Base-by-base conservation (phyloP, 2,329 filamentous ascomycete genomes). In the Lasiodiplodia gonubiensis region DNA sequence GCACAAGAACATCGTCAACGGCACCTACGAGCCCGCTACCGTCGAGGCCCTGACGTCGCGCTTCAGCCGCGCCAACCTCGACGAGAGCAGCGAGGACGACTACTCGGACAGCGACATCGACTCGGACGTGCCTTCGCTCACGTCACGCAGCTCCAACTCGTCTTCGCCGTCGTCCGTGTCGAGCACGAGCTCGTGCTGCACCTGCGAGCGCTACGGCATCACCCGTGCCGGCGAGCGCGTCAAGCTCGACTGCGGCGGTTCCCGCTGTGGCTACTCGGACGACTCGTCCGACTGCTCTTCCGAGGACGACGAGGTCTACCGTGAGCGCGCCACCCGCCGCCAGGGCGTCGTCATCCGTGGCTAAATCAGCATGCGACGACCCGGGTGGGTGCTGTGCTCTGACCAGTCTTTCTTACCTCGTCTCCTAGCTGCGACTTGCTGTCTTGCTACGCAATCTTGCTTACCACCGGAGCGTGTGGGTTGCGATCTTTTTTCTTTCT, bases 191-290 rank as follows among this genome's bases (percentile, higher is more conserved):
- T 79, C 80, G 76, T 87, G 86, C 79, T 98, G 95, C 88, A 93
- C 90, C 71, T 98, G 94, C 83, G 93, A 97, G 81, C 92, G 94
- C 83, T 97, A 95, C 84, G 94, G 94, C 74, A 97, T 98, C 85
- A 97, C 94, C 71, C 92, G 93, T 82, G 90, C 90, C 80, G 93
- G 94, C 77, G 91, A 96, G 80, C 90, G 94, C 76, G 91, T 98
- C 86, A 95, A 94, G 87, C 89, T 97, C 80, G 94, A 97, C 87
- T 98, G 94, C 77, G 93, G 93, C 74, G 94, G 94, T 73, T 85
- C 89, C 70, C 90, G 92, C 78, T 97, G 94, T 82, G 92, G 92
- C 76, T 95, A 92, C 82, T 87, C 86, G 71, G 90, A 92, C 75
- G 88, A 91, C 69, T 87, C 85, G 70, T 86, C 84, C 64, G 86